These are phyloP conservation scores for Ogataea dorogensis DNA, from an alignment of 805 yeast species.

Conservation along the genomic window DNA sequence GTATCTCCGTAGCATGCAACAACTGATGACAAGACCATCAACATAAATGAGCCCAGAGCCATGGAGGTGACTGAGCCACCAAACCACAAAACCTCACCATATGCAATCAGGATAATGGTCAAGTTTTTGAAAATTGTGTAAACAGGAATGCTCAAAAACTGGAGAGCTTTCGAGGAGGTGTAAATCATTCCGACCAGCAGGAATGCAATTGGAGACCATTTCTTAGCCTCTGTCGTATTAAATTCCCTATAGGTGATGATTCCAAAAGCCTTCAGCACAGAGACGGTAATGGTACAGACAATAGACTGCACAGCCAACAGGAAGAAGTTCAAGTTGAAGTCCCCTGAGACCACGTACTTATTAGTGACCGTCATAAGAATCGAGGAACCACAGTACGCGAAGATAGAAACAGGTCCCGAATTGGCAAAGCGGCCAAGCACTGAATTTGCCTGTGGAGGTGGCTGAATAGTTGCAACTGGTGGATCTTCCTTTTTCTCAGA, in stretches of 20 bases:
- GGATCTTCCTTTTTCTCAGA: conserved; percentile 31
- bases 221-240: conserved; percentile 84
- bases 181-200: conserved; percentile 91
- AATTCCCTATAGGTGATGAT: conserved; percentile 84
- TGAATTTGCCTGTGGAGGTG: conserved; percentile 19
- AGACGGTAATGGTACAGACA: conserved; percentile 76
- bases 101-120: conserved; percentile 94
- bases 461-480: conserved; percentile 21
- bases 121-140: conserved; percentile 97
- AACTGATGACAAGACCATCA: conserved; percentile 95
- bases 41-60: conserved; percentile 83
- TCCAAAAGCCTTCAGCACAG: conserved; percentile 68
- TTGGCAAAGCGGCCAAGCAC: conserved; percentile 37
- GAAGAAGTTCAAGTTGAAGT: conserved; percentile 80
- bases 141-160: conserved; percentile 88
- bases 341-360: conserved; percentile 84
- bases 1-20: conserved; percentile 86
- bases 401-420: conserved; percentile 66
- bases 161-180: conserved; percentile 93
- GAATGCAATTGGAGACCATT: conserved; percentile 93
- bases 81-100: conserved; percentile 97
- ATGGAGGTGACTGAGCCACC: conserved; percentile 88
- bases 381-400: conserved; percentile 88
- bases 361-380: conserved; percentile 97
- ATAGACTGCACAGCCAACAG: conserved; percentile 84